Conservation (phyloP, 305 asterid genomes). For the Ilex paraguariensis region DNA sequence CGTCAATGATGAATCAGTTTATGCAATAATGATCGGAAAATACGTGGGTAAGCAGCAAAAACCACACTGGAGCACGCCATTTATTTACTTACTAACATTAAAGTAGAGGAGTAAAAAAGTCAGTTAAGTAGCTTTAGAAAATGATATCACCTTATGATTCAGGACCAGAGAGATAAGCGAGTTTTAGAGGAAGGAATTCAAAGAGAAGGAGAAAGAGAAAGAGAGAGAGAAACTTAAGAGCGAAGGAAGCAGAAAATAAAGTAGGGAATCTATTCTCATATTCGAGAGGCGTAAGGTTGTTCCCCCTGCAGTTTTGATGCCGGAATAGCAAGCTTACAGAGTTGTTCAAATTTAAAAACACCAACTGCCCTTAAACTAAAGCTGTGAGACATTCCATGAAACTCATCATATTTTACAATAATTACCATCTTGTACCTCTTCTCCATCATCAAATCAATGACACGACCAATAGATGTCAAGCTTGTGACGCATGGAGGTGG, state of each 20-base stretch:
- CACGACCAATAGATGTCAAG: constrained; percentile 53
- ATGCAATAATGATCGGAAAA: too few relatives aligned
- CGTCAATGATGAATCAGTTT: too few relatives aligned
- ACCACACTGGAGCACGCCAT: too few relatives aligned
- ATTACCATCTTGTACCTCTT: constrained; percentile 58
- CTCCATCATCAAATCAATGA: constrained; percentile 59
- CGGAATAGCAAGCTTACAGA: constrained; percentile 33
- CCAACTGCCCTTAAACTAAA: constrained; percentile 53
- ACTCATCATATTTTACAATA: constrained; percentile 44
- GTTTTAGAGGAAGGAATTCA: too few relatives aligned
- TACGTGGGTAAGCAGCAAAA: too few relatives aligned
- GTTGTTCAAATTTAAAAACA: constrained; percentile 42
- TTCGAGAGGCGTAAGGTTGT: constrained; percentile 26
- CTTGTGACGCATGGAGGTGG: constrained; percentile 63
- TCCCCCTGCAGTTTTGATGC: constrained; percentile 22
- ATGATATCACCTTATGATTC: too few relatives aligned
- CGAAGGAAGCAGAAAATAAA: constrained; percentile 4
- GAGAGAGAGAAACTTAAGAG: too few relatives aligned
- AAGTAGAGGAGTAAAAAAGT: too few relatives aligned
- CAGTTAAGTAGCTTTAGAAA: too few relatives aligned
- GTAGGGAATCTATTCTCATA: constrained; percentile 23
- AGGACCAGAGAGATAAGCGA: too few relatives aligned
- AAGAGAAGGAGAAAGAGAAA: too few relatives aligned
- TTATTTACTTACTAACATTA: too few relatives aligned
- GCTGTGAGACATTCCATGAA: constrained; percentile 35